A percentile compares a stretch with the other conserved stretches of the same genome.
Conservation (phyloP, 495 filamentous ascomycete genomes). For the Penicilliopsis zonata region DNA sequence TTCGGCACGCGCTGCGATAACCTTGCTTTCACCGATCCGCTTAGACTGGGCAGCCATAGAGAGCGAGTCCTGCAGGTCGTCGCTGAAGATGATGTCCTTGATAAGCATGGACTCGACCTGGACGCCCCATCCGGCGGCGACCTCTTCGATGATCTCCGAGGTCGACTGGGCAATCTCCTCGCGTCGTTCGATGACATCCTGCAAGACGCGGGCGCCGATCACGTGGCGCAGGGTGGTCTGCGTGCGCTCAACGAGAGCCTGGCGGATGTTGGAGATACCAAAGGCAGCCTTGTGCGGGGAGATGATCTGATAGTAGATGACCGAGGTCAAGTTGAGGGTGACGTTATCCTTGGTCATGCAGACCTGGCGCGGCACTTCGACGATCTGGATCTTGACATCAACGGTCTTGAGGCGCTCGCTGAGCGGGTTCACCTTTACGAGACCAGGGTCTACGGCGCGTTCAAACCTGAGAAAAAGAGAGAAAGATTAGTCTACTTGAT, state of each 20-base stretch:
- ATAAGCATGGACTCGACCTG: constrained; percentile 97
- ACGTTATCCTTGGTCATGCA: constrained; percentile 99
- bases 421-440: constrained; percentile 97
- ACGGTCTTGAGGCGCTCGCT: constrained; percentile 81
- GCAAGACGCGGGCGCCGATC: constrained; percentile 87
- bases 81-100: constrained; percentile 98
- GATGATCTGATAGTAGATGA: constrained; percentile 98
- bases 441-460: constrained; percentile 89
- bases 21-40: constrained; percentile 96
- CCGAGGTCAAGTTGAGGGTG: constrained; percentile 80
- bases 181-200: constrained; percentile 97
- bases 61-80: constrained; percentile 92
- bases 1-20: constrained; percentile 92
- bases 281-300: constrained; percentile 96
- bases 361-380: constrained; percentile 89
- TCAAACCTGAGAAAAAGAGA: constrained; percentile 58
- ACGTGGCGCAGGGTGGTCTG: constrained; percentile 97
- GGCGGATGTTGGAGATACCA: constrained; percentile 86
- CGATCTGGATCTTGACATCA: constrained; percentile 98
- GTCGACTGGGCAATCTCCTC: constrained; percentile 94
- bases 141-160: constrained; percentile 94
- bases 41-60: constrained; percentile 99
- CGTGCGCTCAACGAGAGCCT: constrained; percentile 92
- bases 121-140: constrained; percentile 88
- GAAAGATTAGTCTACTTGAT: too few species aligned